Percentiles rank a stretch among this genome's conserved stretches.
phyloP scores from a whole-genome alignment of 768 basidiomycete genomes.

The Kockovaella imperatae region DNA sequence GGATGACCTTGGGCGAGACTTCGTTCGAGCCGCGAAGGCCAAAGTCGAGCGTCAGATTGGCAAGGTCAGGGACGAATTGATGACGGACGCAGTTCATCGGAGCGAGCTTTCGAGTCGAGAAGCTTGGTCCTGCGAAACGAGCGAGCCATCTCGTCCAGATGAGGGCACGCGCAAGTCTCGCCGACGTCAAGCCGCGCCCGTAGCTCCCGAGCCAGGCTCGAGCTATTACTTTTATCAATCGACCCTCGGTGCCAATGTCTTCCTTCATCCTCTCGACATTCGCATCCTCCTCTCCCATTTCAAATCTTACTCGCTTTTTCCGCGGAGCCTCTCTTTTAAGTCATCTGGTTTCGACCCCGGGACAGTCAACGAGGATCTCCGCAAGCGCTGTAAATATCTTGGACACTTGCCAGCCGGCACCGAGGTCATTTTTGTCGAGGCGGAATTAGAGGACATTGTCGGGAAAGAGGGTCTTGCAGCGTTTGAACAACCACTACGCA shows the following conservation, averaged over 20 bases:
- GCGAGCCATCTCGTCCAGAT: constrained; percentile 20
- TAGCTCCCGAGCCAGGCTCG: constrained; percentile 61
- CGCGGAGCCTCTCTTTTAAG: constrained; percentile 68
- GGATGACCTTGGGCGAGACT: constrained; percentile 69
- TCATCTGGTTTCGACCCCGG: constrained; percentile 58
- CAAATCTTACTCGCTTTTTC: constrained; percentile 62
- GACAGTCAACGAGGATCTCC: constrained; percentile 74
- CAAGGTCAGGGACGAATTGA: constrained; percentile 63
- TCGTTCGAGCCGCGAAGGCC: constrained; percentile 68
- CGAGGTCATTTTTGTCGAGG: constrained; percentile 89
- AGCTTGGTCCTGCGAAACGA: constrained; percentile 20
- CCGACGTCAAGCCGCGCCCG: constrained; percentile 59
- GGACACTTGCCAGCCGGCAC: constrained; percentile 82
- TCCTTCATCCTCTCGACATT: constrained; percentile 92
- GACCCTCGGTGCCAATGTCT: constrained; percentile 79
- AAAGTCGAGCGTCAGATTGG: constrained; percentile 72
- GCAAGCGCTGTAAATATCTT: constrained; percentile 92
- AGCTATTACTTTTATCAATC: constrained; percentile 91
- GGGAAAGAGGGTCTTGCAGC: constrained; percentile 65
- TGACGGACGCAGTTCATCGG: constrained; percentile 58
- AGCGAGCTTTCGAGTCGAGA: constrained; percentile 56
- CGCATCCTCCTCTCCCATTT: constrained; percentile 79
- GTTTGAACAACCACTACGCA: constrained; percentile 74
- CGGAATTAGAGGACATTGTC: constrained; percentile 70
- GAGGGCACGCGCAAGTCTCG: constrained; percentile 22